Evolutionary conservation across 331 rosid species (phyloP), one percentile per base, ranked within the genome.

Genomic region (Malus hybrid): DNA sequence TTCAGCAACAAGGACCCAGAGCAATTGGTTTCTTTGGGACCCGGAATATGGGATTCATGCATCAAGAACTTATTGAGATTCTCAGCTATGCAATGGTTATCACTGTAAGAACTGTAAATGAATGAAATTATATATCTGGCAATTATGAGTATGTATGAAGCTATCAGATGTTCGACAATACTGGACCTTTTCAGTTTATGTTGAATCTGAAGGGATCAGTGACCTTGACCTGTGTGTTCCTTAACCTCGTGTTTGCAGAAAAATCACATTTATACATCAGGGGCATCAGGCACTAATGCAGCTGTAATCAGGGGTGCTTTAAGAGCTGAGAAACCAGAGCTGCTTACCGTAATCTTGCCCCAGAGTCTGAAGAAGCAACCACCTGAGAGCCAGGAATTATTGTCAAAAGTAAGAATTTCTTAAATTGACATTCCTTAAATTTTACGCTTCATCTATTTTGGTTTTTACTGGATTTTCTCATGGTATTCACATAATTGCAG

Each of bases 1-100:
- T 95, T 89, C 99, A 95, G 80, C 97, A 92, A 83, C 97, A 95
- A 89, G 99, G 99, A 71, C 99, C 99, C 56, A 85, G 99, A 89
- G 78, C 99, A 81, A 92, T 95, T 73, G 97, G 97, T 69, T 92
- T 95, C 83, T 95, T 95, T 83, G 99, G 97, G 78, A 95, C 99
- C 5, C 83, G 97, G 77, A 95, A 92, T 84, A 95, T 95, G 99
- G 99, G 99, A 74, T 95, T 95, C 87, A 89, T 95, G 97, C 97
- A 95, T 80, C 99, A 95, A 84, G 90, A 95, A 64, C 92, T 95
- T 74, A 95, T 95, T 70, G 97, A 95, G 87, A 95, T 95, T 86
- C 97, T 95, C 74, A 95, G 99, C 88, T 95, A 95, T 88, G 99
- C 99, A 32, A 90, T 95, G 99, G 97, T 92, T 83, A 90, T 92